These are phyloP conservation scores for Rhizopogon rudus DNA, from an alignment of 768 basidiomycete genomes.

Conservation along the genomic window DNA sequence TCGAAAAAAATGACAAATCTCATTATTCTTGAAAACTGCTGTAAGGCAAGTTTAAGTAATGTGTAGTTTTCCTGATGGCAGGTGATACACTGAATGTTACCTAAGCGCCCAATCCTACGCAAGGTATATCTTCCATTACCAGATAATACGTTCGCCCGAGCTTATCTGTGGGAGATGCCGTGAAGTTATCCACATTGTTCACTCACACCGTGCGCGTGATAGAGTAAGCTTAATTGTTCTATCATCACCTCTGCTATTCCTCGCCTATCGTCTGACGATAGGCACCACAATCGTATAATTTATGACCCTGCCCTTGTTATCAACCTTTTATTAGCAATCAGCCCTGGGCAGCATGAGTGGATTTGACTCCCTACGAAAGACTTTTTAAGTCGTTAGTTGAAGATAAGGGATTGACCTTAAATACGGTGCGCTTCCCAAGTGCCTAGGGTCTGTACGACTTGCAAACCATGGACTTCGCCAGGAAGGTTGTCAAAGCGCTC, in stretches of 20 bases:
- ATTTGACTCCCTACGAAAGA: neutral
- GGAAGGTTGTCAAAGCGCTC: conserved; percentile 19
- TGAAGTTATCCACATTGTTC: neutral
- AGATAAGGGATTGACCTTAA: conserved; percentile 3
- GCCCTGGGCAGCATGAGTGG: neutral
- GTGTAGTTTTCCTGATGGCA: too few relatives aligned
- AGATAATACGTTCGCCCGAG: too few relatives aligned
- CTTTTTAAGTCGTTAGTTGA: neutral
- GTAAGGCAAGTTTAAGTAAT: too few relatives aligned
- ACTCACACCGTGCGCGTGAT: neutral
- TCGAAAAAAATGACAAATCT: too few relatives aligned
- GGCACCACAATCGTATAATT: neutral
- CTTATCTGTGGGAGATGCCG: neutral
- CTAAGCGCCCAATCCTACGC: too few relatives aligned
- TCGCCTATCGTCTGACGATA: neutral
- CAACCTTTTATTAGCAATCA: neutral
- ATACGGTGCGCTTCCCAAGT: neutral
- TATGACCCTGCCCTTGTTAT: neutral
- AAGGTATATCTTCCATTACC: neutral
- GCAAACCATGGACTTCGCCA: conserved; percentile 7
- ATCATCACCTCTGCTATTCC: too few relatives aligned
- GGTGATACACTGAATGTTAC: too few relatives aligned
- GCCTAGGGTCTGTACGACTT: neutral
- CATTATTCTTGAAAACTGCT: too few relatives aligned
- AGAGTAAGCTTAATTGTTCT: neutral